Conservation (phyloP, 805 yeast species). For the Yarrowia sp. region DNA sequence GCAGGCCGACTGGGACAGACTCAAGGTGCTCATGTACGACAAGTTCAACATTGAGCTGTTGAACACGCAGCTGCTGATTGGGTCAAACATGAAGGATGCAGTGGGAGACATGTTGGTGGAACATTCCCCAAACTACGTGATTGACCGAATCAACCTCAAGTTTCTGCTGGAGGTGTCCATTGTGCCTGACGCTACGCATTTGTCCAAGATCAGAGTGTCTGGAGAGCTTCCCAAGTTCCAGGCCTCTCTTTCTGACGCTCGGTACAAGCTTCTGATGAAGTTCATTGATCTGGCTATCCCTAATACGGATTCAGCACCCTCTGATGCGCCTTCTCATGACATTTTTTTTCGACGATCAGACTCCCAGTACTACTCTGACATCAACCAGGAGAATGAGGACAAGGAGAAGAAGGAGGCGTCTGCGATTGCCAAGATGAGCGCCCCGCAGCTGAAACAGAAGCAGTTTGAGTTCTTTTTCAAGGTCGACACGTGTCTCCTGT, state of each 20-base stretch:
- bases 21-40: conserved; percentile 87
- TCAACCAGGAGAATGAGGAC: conserved; percentile 10
- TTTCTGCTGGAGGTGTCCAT: conserved; percentile 83
- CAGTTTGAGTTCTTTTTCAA: conserved; percentile 74
- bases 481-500: conserved; percentile 66
- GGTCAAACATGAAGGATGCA: conserved; percentile 79
- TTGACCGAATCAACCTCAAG: conserved; percentile 78
- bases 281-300: conserved; percentile 77
- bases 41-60: conserved; percentile 76
- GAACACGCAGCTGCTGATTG: conserved; percentile 88
- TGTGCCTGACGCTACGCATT: conserved; percentile 74
- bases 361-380: conserved; percentile 21
- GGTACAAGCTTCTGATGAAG: conserved; percentile 86
- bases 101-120: conserved; percentile 62
- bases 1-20: conserved; percentile 73
- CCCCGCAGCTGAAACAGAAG: conserved; percentile 56
- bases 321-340: conserved; percentile 45
- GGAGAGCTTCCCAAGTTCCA: conserved; percentile 78
- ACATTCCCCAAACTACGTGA: conserved; percentile 62
- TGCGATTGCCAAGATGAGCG: conserved; percentile 17
- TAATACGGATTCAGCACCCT: conserved; percentile 51
- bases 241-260: conserved; percentile 82
- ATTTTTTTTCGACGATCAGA: conserved; percentile 8
- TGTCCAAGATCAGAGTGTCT: conserved; percentile 74
- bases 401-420: conserved; percentile 8